Evolutionary conservation across 1,139 yeast genomes (phyloP), one percentile per base, ranked within the genome.

Genomic region (Scheffersomyces segobiensis): DNA sequence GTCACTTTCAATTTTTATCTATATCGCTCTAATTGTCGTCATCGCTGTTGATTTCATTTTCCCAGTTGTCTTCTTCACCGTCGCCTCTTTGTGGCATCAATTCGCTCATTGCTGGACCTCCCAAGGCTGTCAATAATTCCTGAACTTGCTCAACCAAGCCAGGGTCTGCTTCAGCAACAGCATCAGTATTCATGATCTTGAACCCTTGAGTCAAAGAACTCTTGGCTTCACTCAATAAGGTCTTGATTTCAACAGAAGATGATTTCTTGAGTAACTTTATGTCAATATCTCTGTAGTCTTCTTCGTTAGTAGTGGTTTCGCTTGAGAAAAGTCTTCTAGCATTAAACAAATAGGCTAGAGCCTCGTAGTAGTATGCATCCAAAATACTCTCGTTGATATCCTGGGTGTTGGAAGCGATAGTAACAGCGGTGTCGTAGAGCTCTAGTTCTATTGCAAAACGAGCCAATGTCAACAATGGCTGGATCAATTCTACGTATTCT

Each of bases 361-460:
- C 96, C 69, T 91, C 97, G 64, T 92, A 78, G 70, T 93, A 93
- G 68, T 84, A 88, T 48, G 88, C 82, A 66, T 93, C 98, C 58
- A 91, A 78, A 60, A 91, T 86, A 64, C 87, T 88, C 66, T 93
- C 98, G 73, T 93, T 93, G 55, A 93, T 84, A 61, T 90, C 93
- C 65, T 88, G 87, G 22, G 88, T 79, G 47, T 82, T 81, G 26
- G 83, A 77, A 12, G 92, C 81, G 22, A 91, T 85, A 50, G 83
- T 82, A 17, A 86, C 75, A 3, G 91, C 90, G 24, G 81, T 69
- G 51, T 90, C 96, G 67, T 87, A 87, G 61, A 85, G 75, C 50
- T 88, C 95, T 70, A 91, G 78, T 72, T 93, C 98, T 56, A 91
- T 80, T 32, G 95, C 87, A 71, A 88, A 87, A 68, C 90, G 87